phyloP scores from a whole-genome alignment of 2,329 filamentous ascomycete genomes.

The Diaporthe humulicola region DNA sequence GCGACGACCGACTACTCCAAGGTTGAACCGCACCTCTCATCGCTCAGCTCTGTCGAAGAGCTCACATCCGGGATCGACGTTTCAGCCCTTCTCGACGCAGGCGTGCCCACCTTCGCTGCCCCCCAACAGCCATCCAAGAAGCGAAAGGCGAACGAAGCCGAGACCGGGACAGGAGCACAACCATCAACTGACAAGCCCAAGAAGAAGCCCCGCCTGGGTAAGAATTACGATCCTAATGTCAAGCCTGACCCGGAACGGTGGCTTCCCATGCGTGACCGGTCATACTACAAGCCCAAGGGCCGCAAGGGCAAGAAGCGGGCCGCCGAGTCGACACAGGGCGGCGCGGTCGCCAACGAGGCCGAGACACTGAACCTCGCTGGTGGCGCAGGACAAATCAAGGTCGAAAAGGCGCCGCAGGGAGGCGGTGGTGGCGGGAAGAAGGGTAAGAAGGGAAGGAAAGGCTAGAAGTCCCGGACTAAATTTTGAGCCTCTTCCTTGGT shows the following conservation, averaged over 20 bases:
- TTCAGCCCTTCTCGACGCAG: constrained; percentile 73
- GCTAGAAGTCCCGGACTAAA: constrained; percentile 10
- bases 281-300: constrained; percentile 89
- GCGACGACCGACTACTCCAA: constrained; percentile 72
- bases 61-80: constrained; percentile 74
- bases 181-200: constrained; percentile 49
- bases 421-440: constrained; percentile 53
- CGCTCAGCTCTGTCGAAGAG: constrained; percentile 72
- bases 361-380: constrained; percentile 75
- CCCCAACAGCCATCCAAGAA: constrained; percentile 53
- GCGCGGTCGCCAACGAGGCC: constrained; percentile 80
- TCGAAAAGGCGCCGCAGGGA: constrained; percentile 67
- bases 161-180: not conserved
- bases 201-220: constrained; percentile 71
- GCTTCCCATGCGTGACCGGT: constrained; percentile 91
- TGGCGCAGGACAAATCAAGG: constrained; percentile 73
- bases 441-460: constrained; percentile 53
- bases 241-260: constrained; percentile 91
- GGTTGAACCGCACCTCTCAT: constrained; percentile 65
- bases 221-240: constrained; percentile 82
- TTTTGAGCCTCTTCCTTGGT: not conserved
- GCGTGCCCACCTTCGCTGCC: constrained; percentile 67
- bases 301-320: constrained; percentile 92
- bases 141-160: constrained; percentile 18
- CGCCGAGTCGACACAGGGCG: constrained; percentile 86